Evolutionary conservation across 148 eudicot species (phyloP).

Genomic region (Agrostemma githago): DNA sequence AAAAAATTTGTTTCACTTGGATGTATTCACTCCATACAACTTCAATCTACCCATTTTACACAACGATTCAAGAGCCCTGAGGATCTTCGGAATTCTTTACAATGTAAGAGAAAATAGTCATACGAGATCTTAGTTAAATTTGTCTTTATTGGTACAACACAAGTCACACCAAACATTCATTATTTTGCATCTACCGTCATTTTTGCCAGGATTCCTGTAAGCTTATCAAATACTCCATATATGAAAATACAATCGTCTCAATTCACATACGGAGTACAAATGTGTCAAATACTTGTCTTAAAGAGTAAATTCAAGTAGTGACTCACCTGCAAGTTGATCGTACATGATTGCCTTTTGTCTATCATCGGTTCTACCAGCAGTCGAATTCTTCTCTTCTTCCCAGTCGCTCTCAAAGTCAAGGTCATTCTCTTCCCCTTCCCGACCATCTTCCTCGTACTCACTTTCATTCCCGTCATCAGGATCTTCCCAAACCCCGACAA

Average conservation of each 20-base stretch:
- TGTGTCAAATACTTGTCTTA: background rate
- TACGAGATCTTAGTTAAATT: no score
- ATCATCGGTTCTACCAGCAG: constrained; percentile 22
- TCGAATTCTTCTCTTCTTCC: constrained; percentile 51
- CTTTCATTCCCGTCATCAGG: constrained; percentile 80
- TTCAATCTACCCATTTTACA: no score
- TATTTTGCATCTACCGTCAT: no score
- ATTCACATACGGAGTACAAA: background rate
- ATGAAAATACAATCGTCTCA: background rate
- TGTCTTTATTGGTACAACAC: no score
- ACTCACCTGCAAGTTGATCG: constrained; percentile 51
- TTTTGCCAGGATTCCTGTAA: no score
- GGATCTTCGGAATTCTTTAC: no score
- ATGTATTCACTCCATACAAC: no score
- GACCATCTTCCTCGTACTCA: constrained; percentile 50
- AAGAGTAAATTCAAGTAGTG: background rate
- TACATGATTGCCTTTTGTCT: constrained; percentile 26
- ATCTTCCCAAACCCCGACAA: constrained; percentile 60
- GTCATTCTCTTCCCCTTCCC: constrained; percentile 49
- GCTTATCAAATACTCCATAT: no score
- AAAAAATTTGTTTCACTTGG: no score
- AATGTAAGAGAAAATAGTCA: no score
- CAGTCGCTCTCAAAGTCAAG: constrained; percentile 80
- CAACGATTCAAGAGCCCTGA: no score
- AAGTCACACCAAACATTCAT: no score